phyloP scores from a whole-genome alignment of 2,329 filamentous ascomycete genomes.

The Pseudogymnoascus sp. region DNA sequence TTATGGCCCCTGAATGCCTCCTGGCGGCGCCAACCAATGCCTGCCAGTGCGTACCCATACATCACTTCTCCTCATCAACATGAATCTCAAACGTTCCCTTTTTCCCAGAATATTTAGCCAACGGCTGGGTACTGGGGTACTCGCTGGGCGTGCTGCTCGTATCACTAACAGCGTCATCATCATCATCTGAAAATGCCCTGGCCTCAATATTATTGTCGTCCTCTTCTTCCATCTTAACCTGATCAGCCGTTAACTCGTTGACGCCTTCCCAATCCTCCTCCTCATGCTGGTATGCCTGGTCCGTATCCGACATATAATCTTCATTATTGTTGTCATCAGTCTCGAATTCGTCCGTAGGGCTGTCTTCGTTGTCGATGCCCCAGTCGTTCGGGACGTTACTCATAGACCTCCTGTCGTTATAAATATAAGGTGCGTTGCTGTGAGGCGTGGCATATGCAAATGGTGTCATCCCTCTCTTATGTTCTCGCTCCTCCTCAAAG shows the following conservation, averaged over 20 bases:
- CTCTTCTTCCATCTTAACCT: conserved; percentile 29
- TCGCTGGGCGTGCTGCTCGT: conserved; percentile 46
- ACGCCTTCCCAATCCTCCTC: conserved; percentile 14
- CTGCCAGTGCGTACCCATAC: background rate
- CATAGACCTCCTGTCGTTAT: background rate
- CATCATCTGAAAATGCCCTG: conserved; percentile 9
- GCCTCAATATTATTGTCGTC: conserved; percentile 26
- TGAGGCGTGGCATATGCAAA: conserved; percentile 69
- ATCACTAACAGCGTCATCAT: conserved; percentile 25
- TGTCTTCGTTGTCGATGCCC: conserved; percentile 14
- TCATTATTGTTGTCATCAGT: conserved; percentile 20
- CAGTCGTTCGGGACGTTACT: background rate
- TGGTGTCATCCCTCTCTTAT: conserved; percentile 41
- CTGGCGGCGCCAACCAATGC: background rate
- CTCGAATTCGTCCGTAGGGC: conserved; percentile 21
- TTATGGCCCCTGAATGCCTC: background rate
- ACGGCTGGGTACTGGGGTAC: conserved; percentile 42
- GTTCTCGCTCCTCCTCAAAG: conserved; percentile 18
- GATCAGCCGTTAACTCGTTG: conserved; percentile 21
- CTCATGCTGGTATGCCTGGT: conserved; percentile 24
- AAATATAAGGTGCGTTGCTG: conserved; percentile 46
- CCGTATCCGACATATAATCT: conserved; percentile 21
- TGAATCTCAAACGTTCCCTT: conserved; percentile 21
- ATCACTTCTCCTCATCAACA: conserved; percentile 21
- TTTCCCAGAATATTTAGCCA: background rate